Percentiles rank a stretch among this genome's conserved stretches.
Evolutionary conservation across 441 rosid genomes (phyloP).

Genomic region (Populus tomentosa): DNA sequence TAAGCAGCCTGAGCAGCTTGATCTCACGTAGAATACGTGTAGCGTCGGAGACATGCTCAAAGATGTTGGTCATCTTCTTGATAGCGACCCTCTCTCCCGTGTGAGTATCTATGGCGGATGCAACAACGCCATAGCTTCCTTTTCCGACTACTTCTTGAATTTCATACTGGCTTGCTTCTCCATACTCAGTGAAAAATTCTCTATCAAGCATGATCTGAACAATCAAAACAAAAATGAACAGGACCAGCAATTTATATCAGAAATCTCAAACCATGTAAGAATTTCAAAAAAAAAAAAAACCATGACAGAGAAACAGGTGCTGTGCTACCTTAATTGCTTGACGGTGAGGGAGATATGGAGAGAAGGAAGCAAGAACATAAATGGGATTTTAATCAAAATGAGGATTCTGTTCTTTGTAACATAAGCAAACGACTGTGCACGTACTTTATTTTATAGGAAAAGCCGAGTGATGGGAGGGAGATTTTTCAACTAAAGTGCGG

Average conservation of each 20-base stretch:
- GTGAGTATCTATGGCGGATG: slow-evolving; percentile 87
- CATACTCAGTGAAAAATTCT: slow-evolving; percentile 93
- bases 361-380: slow-evolving; percentile 3
- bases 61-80: slow-evolving; percentile 87
- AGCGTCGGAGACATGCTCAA: slow-evolving; percentile 96
- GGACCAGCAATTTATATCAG: background rate
- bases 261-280: background rate
- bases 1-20: slow-evolving; percentile 87
- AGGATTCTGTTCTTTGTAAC: background rate
- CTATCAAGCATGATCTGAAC: slow-evolving; percentile 57
- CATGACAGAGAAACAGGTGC: background rate
- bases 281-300: too few species aligned
- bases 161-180: slow-evolving; percentile 93
- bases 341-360: background rate
- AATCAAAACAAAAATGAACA: slow-evolving; percentile 2
- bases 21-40: slow-evolving; percentile 92
- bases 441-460: background rate
- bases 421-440: background rate
- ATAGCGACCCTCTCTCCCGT: slow-evolving; percentile 96
- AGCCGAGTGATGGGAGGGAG: background rate
- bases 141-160: slow-evolving; percentile 90
- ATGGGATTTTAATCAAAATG: background rate
- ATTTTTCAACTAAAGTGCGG: slow-evolving; percentile 11
- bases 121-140: slow-evolving; percentile 99
- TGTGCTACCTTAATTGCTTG: slow-evolving; percentile 15